A percentile compares a stretch with the other conserved stretches of the same genome.
phyloP scores from a whole-genome alignment of 2,329 filamentous ascomycete genomes.

The Cryphonectria radicalis region DNA sequence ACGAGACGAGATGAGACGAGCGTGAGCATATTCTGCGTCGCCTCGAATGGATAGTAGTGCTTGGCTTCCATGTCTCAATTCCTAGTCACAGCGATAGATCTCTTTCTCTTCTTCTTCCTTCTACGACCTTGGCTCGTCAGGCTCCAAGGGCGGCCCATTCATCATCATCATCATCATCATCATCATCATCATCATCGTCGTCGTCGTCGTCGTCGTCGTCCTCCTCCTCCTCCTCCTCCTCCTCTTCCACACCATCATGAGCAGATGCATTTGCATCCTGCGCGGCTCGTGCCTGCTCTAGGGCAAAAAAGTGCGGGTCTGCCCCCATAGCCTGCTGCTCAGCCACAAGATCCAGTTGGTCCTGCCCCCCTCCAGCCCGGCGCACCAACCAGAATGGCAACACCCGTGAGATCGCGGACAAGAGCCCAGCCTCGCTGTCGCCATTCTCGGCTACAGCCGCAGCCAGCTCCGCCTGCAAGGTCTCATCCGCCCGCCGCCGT shows the following conservation, averaged over 20 bases:
- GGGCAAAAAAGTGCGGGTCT: not conserved
- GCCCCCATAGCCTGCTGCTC: constrained; percentile 4
- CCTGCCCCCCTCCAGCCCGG: not conserved
- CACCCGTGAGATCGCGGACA: constrained; percentile 16
- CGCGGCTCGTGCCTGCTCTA: not conserved
- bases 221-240: not conserved
- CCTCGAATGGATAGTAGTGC: not conserved
- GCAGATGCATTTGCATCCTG: not conserved
- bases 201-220: too few species aligned
- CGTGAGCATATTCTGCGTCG: not conserved
- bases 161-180: too few species aligned
- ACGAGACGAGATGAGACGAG: not conserved
- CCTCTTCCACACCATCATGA: not conserved
- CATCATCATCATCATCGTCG: too few species aligned
- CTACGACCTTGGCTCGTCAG: not conserved
- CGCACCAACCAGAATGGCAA: constrained; percentile 21
- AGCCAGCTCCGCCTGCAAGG: not conserved
- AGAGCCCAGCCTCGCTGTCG: constrained; percentile 7
- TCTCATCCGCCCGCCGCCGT: too few species aligned
- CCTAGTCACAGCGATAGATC: not conserved
- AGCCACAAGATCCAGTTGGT: not conserved
- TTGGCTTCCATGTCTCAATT: not conserved
- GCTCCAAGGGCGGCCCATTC: constrained; percentile 9
- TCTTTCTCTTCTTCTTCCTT: not conserved
- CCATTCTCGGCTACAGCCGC: not conserved